Percentiles rank a stretch among this genome's conserved stretches.
These are phyloP conservation scores for Rhododendron mucronatum DNA, from an alignment of 148 eudicot genomes.

Conservation along the genomic window DNA sequence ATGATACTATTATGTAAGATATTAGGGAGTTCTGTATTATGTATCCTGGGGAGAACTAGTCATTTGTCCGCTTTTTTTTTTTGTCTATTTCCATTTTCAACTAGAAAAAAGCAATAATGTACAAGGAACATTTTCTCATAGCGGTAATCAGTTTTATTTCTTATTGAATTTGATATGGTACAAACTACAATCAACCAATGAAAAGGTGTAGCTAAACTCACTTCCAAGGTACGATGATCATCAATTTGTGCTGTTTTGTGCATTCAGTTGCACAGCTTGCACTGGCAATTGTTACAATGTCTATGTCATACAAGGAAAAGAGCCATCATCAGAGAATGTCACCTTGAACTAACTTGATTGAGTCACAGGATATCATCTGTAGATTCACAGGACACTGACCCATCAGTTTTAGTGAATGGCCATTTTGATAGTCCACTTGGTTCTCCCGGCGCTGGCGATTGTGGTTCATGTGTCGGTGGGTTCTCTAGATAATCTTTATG, in stretches of 20 bases:
- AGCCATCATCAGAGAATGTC: neutral
- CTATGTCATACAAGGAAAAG: neutral
- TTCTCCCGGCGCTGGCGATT: slow-evolving; percentile 96
- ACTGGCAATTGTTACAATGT: neutral
- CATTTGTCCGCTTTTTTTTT: neutral
- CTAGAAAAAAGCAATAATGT: neutral
- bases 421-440: slow-evolving; percentile 88
- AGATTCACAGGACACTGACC: slow-evolving; percentile 56
- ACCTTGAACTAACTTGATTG: slow-evolving; percentile 15
- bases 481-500: neutral
- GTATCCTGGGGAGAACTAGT: neutral
- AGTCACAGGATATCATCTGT: slow-evolving; percentile 67
- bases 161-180: neutral
- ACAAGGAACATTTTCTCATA: neutral
- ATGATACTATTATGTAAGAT: neutral
- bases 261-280: neutral
- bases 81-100: neutral
- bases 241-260: neutral
- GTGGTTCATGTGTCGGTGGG: slow-evolving; percentile 99
- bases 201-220: neutral
- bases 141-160: neutral
- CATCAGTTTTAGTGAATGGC: slow-evolving; percentile 82
- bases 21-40: neutral
- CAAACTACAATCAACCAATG: neutral
- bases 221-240: neutral